phyloP scores from a whole-genome alignment of 1,284 basidiomycete species.

The Ustilago trichophora region DNA sequence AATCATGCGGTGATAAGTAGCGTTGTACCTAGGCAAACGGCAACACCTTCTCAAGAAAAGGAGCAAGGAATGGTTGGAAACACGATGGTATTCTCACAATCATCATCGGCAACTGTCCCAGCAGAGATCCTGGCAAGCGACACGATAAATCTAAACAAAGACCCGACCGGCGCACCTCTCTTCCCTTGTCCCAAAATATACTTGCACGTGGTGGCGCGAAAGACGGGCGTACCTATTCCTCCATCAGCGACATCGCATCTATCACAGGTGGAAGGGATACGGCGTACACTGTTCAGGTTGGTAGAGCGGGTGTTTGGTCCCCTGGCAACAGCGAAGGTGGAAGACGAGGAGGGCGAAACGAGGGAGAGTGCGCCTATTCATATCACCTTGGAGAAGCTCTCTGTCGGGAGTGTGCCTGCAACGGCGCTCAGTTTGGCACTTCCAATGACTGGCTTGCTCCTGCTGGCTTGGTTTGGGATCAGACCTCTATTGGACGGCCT shows the following conservation, averaged over 20 bases:
- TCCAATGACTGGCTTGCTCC: neutral
- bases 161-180: neutral
- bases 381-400: slow-evolving; percentile 25
- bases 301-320: slow-evolving; percentile 14
- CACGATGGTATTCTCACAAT: too few species aligned
- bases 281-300: neutral
- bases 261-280: too few species aligned
- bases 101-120: too few species aligned
- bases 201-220: slow-evolving; percentile 12
- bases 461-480: slow-evolving; percentile 5
- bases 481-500: slow-evolving; percentile 2
- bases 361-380: slow-evolving; percentile 23
- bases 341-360: too few species aligned
- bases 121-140: slow-evolving; percentile 26
- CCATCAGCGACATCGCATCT: too few species aligned
- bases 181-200: slow-evolving; percentile 33
- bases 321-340: neutral
- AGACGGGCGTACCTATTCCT: slow-evolving; percentile 17
- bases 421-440: slow-evolving; percentile 5
- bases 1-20: slow-evolving; percentile 19
- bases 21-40: slow-evolving; percentile 20
- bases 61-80: too few species aligned
- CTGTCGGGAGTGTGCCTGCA: slow-evolving; percentile 12
- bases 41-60: too few species aligned
- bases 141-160: slow-evolving; percentile 16